Percentiles rank a stretch among this genome's conserved stretches.
These are phyloP conservation scores for Gossypium anomalum DNA, from an alignment of 345 rosid species.

Conservation along the genomic window DNA sequence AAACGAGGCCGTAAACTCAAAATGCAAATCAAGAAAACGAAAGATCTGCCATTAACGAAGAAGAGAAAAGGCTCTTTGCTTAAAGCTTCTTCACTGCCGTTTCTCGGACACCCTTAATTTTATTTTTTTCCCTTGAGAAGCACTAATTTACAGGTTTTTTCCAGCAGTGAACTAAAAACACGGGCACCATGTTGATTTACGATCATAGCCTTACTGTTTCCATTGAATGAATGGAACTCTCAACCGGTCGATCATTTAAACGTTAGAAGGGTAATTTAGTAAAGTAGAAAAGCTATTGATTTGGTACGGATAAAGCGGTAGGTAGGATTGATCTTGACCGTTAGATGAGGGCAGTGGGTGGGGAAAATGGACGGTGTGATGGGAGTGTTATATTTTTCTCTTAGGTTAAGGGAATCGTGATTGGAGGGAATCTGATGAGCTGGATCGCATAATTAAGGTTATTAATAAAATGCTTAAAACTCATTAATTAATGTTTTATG, in stretches of 20 bases:
- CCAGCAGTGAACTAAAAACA: background rate
- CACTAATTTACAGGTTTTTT: background rate
- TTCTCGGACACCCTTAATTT: slow-evolving; percentile 10
- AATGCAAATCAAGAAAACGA: slow-evolving; percentile 2
- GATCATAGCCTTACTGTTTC: slow-evolving; percentile 4
- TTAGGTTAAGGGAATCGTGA: slow-evolving; percentile 1
- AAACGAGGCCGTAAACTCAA: background rate
- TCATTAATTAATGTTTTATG: background rate
- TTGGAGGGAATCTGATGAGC: slow-evolving; percentile 26
- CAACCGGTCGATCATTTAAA: background rate
- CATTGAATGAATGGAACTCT: background rate
- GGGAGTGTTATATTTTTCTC: too few relatives aligned
- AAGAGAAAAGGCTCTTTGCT: background rate
- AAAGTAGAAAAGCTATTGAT: background rate
- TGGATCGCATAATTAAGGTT: slow-evolving; percentile 20
- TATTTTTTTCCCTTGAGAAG: background rate
- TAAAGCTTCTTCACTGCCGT: background rate
- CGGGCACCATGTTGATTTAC: background rate
- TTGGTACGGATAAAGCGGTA: slow-evolving; percentile 13
- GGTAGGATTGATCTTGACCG: slow-evolving; percentile 21
- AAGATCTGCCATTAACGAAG: slow-evolving; percentile 20
- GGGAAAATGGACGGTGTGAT: background rate
- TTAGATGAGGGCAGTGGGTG: slow-evolving; percentile 1
- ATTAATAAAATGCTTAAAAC: background rate
- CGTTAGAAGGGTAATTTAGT: slow-evolving; percentile 27